phyloP scores from a whole-genome alignment of 805 yeast genomes.

The Barnettozyma sucrosica region DNA sequence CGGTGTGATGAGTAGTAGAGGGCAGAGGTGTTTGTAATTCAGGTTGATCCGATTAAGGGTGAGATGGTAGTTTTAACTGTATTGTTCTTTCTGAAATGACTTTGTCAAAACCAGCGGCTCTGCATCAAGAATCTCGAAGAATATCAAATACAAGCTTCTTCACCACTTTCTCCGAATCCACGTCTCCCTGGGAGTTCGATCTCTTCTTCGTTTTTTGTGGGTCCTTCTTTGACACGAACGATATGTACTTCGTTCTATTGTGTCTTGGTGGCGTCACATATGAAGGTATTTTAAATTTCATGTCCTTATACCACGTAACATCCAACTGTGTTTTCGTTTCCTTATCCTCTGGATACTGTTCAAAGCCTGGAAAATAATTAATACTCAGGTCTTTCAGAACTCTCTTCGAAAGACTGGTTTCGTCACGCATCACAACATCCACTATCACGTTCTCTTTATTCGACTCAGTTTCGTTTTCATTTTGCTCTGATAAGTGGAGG shows the following conservation, averaged over 20 bases:
- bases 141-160: conserved; percentile 23
- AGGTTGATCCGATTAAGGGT: too few species aligned
- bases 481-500: conserved; percentile 8
- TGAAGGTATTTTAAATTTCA: conserved; percentile 14
- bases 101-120: not conserved
- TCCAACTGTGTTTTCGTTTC: conserved; percentile 11
- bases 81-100: not conserved
- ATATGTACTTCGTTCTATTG: conserved; percentile 17
- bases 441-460: conserved; percentile 18
- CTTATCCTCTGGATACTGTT: conserved; percentile 9
- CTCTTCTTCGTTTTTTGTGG: conserved; percentile 15
- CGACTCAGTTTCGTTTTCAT: conserved; percentile 15
- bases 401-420: conserved; percentile 2
- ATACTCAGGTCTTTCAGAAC: conserved; percentile 17
- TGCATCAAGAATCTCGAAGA: conserved; percentile 13
- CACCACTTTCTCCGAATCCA: conserved; percentile 18
- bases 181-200: conserved; percentile 17
- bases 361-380: conserved; percentile 14
- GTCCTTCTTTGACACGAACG: conserved; percentile 13
- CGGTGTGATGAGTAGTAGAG: too few species aligned
- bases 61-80: too few species aligned
- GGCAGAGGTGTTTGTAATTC: too few species aligned
- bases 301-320: conserved; percentile 15
- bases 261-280: conserved; percentile 25
- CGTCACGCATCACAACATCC: not conserved